Evolutionary conservation across 495 filamentous ascomycete species (phyloP), one percentile per base, ranked within the genome.

Genomic region (Chaetomium fimeti): DNA sequence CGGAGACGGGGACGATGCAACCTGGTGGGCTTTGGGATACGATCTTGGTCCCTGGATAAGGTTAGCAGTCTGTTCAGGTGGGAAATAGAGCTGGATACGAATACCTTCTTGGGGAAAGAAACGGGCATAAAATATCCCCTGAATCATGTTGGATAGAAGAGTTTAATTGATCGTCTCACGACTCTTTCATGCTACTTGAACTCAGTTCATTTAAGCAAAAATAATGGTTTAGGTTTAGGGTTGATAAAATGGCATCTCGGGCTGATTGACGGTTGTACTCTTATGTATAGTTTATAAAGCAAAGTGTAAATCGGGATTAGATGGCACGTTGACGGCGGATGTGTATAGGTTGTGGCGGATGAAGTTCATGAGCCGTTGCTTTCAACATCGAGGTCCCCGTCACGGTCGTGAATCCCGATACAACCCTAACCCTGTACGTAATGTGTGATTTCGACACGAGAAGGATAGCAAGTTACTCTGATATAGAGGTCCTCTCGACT

Each of bases 121-220:
- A 63, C 89, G 88, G 65, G 91, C 90, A 76, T 93, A 97, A 80
- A 98, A 98, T 63, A 98, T 96, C 63, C 91, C 90, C 69, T 93
- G 90, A 76, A 98, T 97, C 91, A 90, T 91, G 57, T 61, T 68
- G 57, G 40, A 25, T 36, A 11, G 32, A 36, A 36, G 1, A 43
- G 52, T 2, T 32, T 3, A 13, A 38, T 6, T 36, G 53, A 32
- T 11, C 38, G 22, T 63, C n/a, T 63, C 52, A n/a, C 53, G 18
- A 13, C 13, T 13, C 24, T 1, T 48, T 62, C 29, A 8, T 36
- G 6, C 20, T 48, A 1, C 25, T 58, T 0, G 12, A 28, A 36
- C 20, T 27, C 9, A 56, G 49, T 29, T 47, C 56, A 59, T 45
- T 11, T 4, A 59, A 42, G n/a, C 2, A 24, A 20, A 5, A n/a